phyloP scores from a whole-genome alignment of 176 grass and related monocot species.

The Hyparrhenia diplandra region DNA sequence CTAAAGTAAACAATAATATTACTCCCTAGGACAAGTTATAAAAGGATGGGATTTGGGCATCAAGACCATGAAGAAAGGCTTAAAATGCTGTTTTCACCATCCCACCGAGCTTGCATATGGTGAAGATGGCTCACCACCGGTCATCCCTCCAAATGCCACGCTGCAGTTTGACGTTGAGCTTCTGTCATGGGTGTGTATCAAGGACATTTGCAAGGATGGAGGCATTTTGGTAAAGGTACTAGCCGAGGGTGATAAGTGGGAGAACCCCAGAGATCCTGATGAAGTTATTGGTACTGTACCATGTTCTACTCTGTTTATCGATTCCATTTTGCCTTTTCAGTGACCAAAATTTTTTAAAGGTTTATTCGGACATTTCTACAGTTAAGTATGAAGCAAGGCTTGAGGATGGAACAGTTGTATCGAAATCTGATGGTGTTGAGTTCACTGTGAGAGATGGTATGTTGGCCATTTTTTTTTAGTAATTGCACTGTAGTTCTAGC shows the following conservation, averaged over 20 bases:
- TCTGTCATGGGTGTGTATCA: constrained; percentile 72
- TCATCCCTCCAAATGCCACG: constrained; percentile 66
- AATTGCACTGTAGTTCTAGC: not conserved
- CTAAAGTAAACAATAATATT: not conserved
- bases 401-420: constrained; percentile 63
- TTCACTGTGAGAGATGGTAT: constrained; percentile 79
- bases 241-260: constrained; percentile 78
- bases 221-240: constrained; percentile 75
- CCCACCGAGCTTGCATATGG: constrained; percentile 80
- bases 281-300: constrained; percentile 66
- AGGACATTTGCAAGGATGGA: constrained; percentile 86
- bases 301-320: not conserved
- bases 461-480: not conserved
- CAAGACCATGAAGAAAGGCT: constrained; percentile 90
- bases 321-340: constrained; percentile 1
- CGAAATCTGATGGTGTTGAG: constrained; percentile 74
- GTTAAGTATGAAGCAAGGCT: constrained; percentile 77
- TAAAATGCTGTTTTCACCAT: constrained; percentile 88
- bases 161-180: constrained; percentile 86
- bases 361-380: constrained; percentile 28
- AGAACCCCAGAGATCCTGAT: constrained; percentile 82
- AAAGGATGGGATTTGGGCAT: constrained; percentile 94
- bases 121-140: constrained; percentile 66
- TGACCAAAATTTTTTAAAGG: not conserved
- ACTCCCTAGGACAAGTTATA: constrained; percentile 65